A percentile compares a stretch with the other conserved stretches of the same genome.
phyloP scores from a whole-genome alignment of 2,329 filamentous ascomycete genomes.

The Paracorniculantispora psalliotae region DNA sequence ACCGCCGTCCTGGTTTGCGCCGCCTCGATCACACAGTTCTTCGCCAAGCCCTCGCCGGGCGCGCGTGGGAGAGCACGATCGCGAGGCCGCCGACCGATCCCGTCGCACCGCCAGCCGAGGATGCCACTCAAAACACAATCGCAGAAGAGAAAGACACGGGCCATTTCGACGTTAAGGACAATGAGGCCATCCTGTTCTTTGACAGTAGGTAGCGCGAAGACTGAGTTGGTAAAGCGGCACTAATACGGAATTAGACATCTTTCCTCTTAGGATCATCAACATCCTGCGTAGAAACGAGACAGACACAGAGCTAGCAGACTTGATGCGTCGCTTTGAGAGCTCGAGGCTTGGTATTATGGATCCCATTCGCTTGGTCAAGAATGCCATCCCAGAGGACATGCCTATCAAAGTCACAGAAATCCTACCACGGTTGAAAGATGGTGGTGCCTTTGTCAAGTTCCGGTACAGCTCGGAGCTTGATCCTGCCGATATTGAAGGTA shows the following conservation, averaged over 20 bases:
- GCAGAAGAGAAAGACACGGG: slow-evolving; percentile 64
- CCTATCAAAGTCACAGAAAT: slow-evolving; percentile 73
- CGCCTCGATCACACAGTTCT: background rate
- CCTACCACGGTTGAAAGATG: slow-evolving; percentile 80
- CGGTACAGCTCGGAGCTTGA: slow-evolving; percentile 41
- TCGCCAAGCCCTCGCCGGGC: background rate
- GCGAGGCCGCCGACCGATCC: slow-evolving; percentile 8
- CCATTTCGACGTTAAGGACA: slow-evolving; percentile 69
- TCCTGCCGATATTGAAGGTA: slow-evolving; percentile 40
- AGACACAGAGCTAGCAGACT: slow-evolving; percentile 44
- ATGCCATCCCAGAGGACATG: slow-evolving; percentile 57
- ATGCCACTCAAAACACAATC: slow-evolving; percentile 19
- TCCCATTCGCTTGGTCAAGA: slow-evolving; percentile 50
- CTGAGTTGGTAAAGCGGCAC: background rate
- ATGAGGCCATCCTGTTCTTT: slow-evolving; percentile 84
- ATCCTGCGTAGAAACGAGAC: slow-evolving; percentile 44
- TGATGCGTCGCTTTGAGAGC: slow-evolving; percentile 49
- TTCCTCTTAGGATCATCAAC: slow-evolving; percentile 65
- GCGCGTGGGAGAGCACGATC: slow-evolving; percentile 18
- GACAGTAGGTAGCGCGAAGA: slow-evolving; percentile 59
- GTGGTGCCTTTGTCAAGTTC: slow-evolving; percentile 90
- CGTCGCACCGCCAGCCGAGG: background rate
- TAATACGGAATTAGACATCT: slow-evolving; percentile 57
- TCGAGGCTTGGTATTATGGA: slow-evolving; percentile 46
- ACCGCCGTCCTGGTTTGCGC: background rate